Percentiles rank a stretch among this genome's conserved stretches.
phyloP scores from a whole-genome alignment of 2,329 filamentous ascomycete genomes.

The Diaporthe velutina region DNA sequence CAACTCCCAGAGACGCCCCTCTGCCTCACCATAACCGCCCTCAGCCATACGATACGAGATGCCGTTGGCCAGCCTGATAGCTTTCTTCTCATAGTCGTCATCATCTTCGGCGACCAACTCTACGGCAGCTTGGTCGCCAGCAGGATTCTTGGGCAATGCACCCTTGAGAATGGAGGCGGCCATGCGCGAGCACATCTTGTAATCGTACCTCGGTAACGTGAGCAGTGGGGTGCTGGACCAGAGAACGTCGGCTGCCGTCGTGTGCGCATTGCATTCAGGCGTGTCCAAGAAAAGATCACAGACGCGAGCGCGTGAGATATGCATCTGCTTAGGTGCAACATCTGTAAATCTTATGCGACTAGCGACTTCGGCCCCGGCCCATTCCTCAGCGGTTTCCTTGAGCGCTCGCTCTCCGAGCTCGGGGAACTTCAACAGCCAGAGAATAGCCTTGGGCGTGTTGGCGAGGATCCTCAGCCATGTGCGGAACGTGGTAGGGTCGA shows the following conservation, averaged over 20 bases:
- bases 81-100: slow-evolving; percentile 85
- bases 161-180: slow-evolving; percentile 94
- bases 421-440: slow-evolving; percentile 97
- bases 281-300: slow-evolving; percentile 97
- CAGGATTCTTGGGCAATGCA: slow-evolving; percentile 79
- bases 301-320: slow-evolving; percentile 91
- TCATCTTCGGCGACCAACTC: slow-evolving; percentile 86
- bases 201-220: slow-evolving; percentile 90
- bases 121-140: slow-evolving; percentile 75
- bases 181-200: slow-evolving; percentile 99
- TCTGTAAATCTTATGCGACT: slow-evolving; percentile 94
- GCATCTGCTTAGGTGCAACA: slow-evolving; percentile 93
- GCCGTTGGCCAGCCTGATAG: slow-evolving; percentile 74
- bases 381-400: slow-evolving; percentile 80
- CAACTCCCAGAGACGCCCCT: slow-evolving; percentile 82
- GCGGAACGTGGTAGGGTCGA: slow-evolving; percentile 96
- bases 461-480: slow-evolving; percentile 94
- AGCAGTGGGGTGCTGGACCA: slow-evolving; percentile 96
- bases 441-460: slow-evolving; percentile 84
- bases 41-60: slow-evolving; percentile 68
- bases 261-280: slow-evolving; percentile 97
- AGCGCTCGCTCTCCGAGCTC: slow-evolving; percentile 92
- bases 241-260: slow-evolving; percentile 93
- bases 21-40: slow-evolving; percentile 64
- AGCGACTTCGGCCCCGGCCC: slow-evolving; percentile 89